Percentiles rank a stretch among this genome's conserved stretches.
Evolutionary conservation across 768 basidiomycete species (phyloP).

Genomic region (Amanita exitialis): DNA sequence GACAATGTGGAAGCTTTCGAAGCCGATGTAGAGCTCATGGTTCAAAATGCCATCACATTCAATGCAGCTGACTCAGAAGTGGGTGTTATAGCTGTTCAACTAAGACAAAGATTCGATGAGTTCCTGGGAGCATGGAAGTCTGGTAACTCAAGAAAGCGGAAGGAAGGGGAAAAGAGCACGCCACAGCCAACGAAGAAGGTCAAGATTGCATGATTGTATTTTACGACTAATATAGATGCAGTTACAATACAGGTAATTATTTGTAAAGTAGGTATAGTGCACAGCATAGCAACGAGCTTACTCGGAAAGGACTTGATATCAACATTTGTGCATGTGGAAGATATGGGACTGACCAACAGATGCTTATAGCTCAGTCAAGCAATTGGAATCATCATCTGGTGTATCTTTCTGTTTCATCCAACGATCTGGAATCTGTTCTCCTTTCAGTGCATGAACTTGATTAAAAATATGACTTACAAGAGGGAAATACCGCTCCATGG

Average conservation of each 20-base stretch:
- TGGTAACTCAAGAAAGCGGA: conserved; percentile 56
- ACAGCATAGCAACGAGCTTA: not conserved
- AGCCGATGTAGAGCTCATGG: conserved; percentile 82
- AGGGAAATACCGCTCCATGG: conserved; percentile 88
- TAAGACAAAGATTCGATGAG: conserved; percentile 45
- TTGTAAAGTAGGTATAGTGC: conserved; percentile 21
- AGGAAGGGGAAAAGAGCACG: conserved; percentile 57
- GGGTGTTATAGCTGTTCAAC: conserved; percentile 44
- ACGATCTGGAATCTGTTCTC: conserved; percentile 65
- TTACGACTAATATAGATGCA: conserved; percentile 8
- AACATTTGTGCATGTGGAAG: not conserved
- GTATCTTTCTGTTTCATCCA: conserved; percentile 85
- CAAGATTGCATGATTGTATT: conserved; percentile 39
- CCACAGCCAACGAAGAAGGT: conserved; percentile 62
- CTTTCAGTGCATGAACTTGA: not conserved
- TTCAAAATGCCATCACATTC: conserved; percentile 81
- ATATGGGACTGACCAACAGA: conserved; percentile 30
- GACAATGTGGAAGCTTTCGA: conserved; percentile 69
- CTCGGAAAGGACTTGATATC: not conserved
- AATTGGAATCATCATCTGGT: conserved; percentile 62
- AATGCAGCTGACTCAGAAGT: conserved; percentile 79
- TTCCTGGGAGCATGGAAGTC: conserved; percentile 39
- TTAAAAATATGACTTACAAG: conserved; percentile 37
- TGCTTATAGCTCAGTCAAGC: conserved; percentile 53
- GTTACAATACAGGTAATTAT: conserved; percentile 8